These are phyloP conservation scores for Brassica carinata DNA, from an alignment of 345 rosid species.

Conservation along the genomic window DNA sequence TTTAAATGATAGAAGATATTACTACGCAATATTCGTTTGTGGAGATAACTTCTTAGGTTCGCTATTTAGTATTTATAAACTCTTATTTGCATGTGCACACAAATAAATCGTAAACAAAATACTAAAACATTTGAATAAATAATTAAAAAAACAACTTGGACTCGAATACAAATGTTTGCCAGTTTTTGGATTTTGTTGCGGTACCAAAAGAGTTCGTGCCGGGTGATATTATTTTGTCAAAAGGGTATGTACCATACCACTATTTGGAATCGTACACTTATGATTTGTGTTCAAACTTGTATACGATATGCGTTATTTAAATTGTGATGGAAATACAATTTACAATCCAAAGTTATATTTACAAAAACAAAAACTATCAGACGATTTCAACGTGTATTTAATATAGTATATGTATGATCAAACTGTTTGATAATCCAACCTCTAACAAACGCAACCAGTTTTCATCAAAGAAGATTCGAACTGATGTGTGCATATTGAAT, in stretches of 20 bases:
- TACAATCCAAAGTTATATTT: background rate
- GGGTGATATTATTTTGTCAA: background rate
- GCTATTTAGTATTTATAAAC: background rate
- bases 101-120: background rate
- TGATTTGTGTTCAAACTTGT: background rate
- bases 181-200: background rate
- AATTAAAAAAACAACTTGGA: background rate
- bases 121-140: background rate
- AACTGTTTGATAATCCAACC: background rate
- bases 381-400: background rate
- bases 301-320: background rate
- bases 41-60: background rate
- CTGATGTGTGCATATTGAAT: background rate
- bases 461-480: background rate
- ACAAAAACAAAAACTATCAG: background rate
- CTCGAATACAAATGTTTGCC: background rate
- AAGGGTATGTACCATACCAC: background rate
- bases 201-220: constrained; percentile 10
- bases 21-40: background rate
- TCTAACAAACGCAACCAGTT: background rate
- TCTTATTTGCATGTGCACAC: background rate
- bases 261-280: background rate
- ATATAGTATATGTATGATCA: background rate
- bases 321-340: background rate
- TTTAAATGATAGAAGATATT: background rate